Conservation (phyloP, 129 eudicot genomes). For the Chrysanthemum seticuspe region DNA sequence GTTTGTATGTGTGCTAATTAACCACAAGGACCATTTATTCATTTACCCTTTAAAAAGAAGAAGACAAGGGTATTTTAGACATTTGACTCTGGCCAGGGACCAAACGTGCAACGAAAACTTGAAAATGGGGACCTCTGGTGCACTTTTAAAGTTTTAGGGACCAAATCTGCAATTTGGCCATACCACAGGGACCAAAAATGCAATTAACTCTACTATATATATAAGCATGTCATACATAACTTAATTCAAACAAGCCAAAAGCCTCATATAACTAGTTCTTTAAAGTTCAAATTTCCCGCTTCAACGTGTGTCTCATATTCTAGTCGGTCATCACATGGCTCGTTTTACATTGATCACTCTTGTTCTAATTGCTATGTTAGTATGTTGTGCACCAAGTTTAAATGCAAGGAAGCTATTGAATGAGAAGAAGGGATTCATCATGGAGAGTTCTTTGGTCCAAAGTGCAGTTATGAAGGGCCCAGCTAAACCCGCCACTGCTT, state of each 20-base stretch:
- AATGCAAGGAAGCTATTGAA: constrained; percentile 46
- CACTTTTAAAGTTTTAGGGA: too few species aligned
- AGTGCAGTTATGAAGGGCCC: constrained; percentile 22
- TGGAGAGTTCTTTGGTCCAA: constrained; percentile 17
- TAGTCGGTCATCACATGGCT: constrained; percentile 40
- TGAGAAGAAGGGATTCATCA: constrained; percentile 18
- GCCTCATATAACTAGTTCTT: constrained; percentile 20
- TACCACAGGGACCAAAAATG: too few species aligned
- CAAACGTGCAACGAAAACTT: too few species aligned
- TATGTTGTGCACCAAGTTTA: constrained; percentile 27
- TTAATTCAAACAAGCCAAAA: constrained; percentile 27
- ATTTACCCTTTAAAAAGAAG: too few species aligned
- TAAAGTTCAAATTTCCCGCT: neutral
- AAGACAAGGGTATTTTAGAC: too few species aligned
- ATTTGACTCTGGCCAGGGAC: too few species aligned
- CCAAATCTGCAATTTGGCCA: too few species aligned
- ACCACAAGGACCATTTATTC: too few species aligned
- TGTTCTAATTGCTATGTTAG: constrained; percentile 27
- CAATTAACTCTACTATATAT: constrained; percentile 26
- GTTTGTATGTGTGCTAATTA: too few species aligned
- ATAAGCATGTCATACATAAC: constrained; percentile 31
- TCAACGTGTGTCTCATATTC: neutral
- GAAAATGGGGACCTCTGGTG: too few species aligned
- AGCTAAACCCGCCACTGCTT: constrained; percentile 7
- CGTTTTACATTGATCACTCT: constrained; percentile 17